phyloP scores from a whole-genome alignment of 2,329 filamentous ascomycete species.

The Dryadomyces sulphureus region DNA sequence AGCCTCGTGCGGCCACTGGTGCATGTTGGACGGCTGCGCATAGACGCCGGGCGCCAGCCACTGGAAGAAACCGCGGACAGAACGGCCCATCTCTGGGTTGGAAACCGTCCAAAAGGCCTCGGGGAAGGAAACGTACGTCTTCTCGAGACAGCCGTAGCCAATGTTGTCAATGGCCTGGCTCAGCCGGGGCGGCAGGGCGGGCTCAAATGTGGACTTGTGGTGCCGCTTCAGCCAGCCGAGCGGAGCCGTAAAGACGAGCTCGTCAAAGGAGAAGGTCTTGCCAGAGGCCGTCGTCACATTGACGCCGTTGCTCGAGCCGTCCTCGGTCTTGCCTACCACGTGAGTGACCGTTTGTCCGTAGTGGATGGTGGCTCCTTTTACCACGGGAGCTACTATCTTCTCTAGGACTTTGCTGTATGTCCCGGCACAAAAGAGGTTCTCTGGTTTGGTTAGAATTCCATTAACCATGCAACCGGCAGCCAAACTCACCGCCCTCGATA shows the following conservation, averaged over 20 bases:
- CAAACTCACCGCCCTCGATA: constrained; percentile 47
- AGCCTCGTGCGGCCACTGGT: constrained; percentile 59
- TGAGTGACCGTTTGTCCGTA: constrained; percentile 31
- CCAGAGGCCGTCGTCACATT: constrained; percentile 31
- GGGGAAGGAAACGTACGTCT: constrained; percentile 55
- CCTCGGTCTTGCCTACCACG: constrained; percentile 20
- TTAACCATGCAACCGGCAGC: neutral
- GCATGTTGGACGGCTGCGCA: constrained; percentile 41
- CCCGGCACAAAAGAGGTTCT: constrained; percentile 44
- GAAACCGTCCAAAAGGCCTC: constrained; percentile 53
- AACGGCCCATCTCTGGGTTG: constrained; percentile 20
- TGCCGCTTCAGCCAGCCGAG: constrained; percentile 55
- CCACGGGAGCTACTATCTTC: constrained; percentile 40
- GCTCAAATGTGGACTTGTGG: constrained; percentile 39
- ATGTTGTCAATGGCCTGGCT: constrained; percentile 46
- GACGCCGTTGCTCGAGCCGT: constrained; percentile 15
- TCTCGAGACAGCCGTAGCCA: constrained; percentile 53
- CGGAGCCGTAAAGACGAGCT: constrained; percentile 53
- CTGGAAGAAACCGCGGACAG: constrained; percentile 54
- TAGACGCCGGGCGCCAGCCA: constrained; percentile 58
- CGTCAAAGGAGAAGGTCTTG: constrained; percentile 40
- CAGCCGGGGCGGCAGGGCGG: constrained; percentile 41
- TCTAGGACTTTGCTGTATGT: constrained; percentile 46
- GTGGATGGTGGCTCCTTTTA: constrained; percentile 38
- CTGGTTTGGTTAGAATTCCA: constrained; percentile 17